Percentiles rank a stretch among this genome's conserved stretches.
These are phyloP conservation scores for Mycena vitilis DNA, from an alignment of 768 basidiomycete species.

Conservation along the genomic window DNA sequence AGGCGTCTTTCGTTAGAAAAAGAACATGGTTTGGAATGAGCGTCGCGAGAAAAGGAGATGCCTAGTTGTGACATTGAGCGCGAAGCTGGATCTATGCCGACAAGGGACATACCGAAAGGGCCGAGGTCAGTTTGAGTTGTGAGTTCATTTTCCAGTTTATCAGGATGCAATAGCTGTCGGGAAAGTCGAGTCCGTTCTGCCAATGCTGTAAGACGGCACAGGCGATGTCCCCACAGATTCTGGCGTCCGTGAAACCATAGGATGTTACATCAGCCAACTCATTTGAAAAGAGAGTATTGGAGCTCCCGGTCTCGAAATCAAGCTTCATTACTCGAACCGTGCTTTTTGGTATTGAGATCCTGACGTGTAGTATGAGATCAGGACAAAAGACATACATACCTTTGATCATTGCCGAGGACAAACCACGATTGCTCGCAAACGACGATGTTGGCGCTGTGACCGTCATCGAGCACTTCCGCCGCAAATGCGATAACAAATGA, in stretches of 20 bases:
- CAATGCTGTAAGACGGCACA: background rate
- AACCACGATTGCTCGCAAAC: constrained; percentile 7
- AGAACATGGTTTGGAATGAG: constrained; percentile 12
- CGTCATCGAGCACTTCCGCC: constrained; percentile 17
- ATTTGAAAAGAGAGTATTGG: background rate
- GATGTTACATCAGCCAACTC: background rate
- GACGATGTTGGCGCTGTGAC: constrained; percentile 17
- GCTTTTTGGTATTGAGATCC: background rate
- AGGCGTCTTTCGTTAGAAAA: background rate
- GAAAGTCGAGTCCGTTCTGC: background rate
- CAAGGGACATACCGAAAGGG: background rate
- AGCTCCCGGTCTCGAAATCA: constrained; percentile 17
- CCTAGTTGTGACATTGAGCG: background rate
- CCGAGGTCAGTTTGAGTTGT: constrained; percentile 1
- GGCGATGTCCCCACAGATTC: constrained; percentile 19
- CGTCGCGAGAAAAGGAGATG: background rate
- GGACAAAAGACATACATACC: background rate
- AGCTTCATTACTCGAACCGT: constrained; percentile 18
- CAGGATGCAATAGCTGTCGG: constrained; percentile 5
- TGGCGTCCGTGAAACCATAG: background rate
- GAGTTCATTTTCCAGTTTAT: constrained; percentile 16
- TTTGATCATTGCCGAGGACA: background rate
- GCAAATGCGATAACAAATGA: constrained; percentile 3
- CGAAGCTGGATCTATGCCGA: background rate
- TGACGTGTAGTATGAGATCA: too few relatives aligned